Evolutionary conservation across 2,329 filamentous ascomycete genomes (phyloP).

Genomic region (Epichloe uncinata): DNA sequence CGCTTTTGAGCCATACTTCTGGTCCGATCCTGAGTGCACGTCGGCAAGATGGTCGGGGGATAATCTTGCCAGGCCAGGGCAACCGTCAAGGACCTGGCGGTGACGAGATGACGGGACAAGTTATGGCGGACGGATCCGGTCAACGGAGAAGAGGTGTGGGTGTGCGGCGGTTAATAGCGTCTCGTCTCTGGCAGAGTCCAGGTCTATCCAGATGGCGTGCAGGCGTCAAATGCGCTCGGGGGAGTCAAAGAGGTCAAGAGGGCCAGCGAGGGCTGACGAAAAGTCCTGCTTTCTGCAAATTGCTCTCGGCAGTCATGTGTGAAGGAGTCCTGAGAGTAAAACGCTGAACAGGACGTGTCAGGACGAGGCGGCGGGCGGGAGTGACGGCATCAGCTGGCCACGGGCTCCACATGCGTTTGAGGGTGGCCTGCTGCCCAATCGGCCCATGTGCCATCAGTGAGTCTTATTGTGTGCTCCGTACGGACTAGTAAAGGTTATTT

Average conservation of each 20-base stretch:
- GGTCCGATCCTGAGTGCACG: not conserved
- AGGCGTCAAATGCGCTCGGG: not conserved
- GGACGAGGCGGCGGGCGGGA: not conserved
- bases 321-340: not conserved
- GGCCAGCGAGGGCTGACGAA: not conserved
- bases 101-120: not conserved
- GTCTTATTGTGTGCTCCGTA: too few relatives aligned
- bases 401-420: not conserved
- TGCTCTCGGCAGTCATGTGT: not conserved
- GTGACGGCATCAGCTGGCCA: slow-evolving; percentile 12
- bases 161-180: not conserved
- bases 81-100: not conserved
- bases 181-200: too few relatives aligned
- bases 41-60: not conserved
- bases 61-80: not conserved
- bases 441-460: not conserved
- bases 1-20: slow-evolving; percentile 48
- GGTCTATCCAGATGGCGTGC: too few relatives aligned
- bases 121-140: not conserved
- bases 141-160: not conserved
- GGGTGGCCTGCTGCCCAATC: not conserved
- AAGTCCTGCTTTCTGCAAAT: not conserved
- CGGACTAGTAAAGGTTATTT: too few relatives aligned
- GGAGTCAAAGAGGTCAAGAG: not conserved
- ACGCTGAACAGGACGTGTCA: not conserved